Percentiles rank a stretch among this genome's conserved stretches.
Evolutionary conservation across 495 filamentous ascomycete species (phyloP).

Genomic region (Xylaria sp.): DNA sequence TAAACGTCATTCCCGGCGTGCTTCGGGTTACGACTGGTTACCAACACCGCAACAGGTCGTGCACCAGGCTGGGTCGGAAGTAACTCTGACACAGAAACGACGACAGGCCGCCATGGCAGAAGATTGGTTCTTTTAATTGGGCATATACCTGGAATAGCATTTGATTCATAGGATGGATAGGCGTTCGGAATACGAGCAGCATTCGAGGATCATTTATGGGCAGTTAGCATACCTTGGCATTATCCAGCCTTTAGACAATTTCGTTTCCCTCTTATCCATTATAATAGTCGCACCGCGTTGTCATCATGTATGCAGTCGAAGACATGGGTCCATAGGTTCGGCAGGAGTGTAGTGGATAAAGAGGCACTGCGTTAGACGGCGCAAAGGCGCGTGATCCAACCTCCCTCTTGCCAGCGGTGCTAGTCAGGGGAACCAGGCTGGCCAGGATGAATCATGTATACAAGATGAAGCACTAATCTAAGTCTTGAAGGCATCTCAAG

Average conservation of each 20-base stretch:
- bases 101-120: slow-evolving; percentile 41
- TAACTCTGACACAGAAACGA: slow-evolving; percentile 39
- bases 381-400: neutral
- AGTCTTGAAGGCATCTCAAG: neutral
- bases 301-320: slow-evolving; percentile 3
- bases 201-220: slow-evolving; percentile 10
- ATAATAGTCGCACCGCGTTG: neutral
- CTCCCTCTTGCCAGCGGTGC: neutral
- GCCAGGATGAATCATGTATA: neutral
- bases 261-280: neutral
- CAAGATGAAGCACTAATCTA: neutral
- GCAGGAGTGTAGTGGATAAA: neutral
- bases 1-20: neutral
- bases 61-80: slow-evolving; percentile 33
- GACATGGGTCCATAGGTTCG: neutral
- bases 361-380: neutral
- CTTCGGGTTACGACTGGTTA: slow-evolving; percentile 45
- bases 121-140: slow-evolving; percentile 45
- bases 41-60: slow-evolving; percentile 40
- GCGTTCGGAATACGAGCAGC: slow-evolving; percentile 13
- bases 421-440: neutral
- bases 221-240: slow-evolving; percentile 15
- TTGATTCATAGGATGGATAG: slow-evolving; percentile 4
- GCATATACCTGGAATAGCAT: neutral
- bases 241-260: neutral